Evolutionary conservation across 1,284 basidiomycete genomes (phyloP).

Genomic region (Neotropicomus parvogracilis): DNA sequence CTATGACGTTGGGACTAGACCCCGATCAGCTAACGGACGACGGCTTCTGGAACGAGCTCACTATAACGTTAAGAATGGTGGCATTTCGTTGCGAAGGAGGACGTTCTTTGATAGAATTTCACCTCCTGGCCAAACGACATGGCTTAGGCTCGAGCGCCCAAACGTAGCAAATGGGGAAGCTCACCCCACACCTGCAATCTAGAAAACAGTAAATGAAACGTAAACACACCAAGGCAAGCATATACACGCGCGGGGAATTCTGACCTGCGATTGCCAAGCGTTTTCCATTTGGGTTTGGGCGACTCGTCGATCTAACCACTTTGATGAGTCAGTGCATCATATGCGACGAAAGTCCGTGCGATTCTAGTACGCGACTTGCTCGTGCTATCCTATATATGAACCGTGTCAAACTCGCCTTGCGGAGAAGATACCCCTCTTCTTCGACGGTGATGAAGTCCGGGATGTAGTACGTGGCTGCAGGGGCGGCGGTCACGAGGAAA

Average conservation of each 20-base stretch:
- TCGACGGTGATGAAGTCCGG: conserved; percentile 76
- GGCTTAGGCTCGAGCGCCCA: not conserved
- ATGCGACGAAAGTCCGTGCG: not conserved
- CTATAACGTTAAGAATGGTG: conserved; percentile 59
- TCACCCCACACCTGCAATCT: conserved; percentile 79
- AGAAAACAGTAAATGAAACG: conserved; percentile 6
- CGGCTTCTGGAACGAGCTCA: conserved; percentile 31
- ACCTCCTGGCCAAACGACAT: conserved; percentile 49
- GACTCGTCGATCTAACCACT: conserved; percentile 62
- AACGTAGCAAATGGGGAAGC: conserved; percentile 17
- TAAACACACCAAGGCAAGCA: conserved; percentile 8
- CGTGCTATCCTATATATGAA: not conserved
- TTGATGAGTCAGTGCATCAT: conserved; percentile 18
- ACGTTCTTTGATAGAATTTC: conserved; percentile 60
- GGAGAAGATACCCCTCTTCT: conserved; percentile 76
- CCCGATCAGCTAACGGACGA: conserved; percentile 7
- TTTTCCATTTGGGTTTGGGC: conserved; percentile 83
- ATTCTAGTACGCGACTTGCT: not conserved
- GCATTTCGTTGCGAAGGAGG: conserved; percentile 62
- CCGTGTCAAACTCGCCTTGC: conserved; percentile 52
- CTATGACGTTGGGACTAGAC: conserved; percentile 71
- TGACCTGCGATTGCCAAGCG: conserved; percentile 75
- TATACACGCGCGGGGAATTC: not conserved
- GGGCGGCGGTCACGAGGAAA: conserved; percentile 22
- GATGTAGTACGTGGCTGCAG: conserved; percentile 57